A percentile compares a stretch with the other conserved stretches of the same genome.
Evolutionary conservation across 2,329 filamentous ascomycete species (phyloP).

Genomic region (Phyllosticta citriasiana): DNA sequence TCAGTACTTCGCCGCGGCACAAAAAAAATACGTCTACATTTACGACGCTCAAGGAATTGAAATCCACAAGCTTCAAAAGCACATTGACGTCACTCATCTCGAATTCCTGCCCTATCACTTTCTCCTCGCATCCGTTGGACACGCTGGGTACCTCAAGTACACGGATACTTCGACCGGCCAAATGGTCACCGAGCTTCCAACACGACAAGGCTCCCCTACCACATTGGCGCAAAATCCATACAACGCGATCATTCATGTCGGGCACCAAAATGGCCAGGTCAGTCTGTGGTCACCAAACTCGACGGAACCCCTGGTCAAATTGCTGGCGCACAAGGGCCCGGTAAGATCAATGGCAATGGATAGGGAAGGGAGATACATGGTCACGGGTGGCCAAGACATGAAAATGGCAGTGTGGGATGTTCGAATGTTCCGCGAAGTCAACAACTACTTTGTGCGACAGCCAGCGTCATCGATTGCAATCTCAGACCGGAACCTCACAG

Average conservation of each 20-base stretch:
- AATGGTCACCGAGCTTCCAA: conserved; percentile 75
- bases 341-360: conserved; percentile 80
- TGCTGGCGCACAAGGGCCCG: conserved; percentile 80
- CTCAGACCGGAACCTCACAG: conserved; percentile 78
- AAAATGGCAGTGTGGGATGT: conserved; percentile 97
- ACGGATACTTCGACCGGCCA: conserved; percentile 92
- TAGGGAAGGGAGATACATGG: conserved; percentile 89
- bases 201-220: conserved; percentile 72
- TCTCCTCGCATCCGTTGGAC: conserved; percentile 60
- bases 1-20: conserved; percentile 86
- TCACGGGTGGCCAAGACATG: conserved; percentile 78
- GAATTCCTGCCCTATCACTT: conserved; percentile 97
- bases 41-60: conserved; percentile 89
- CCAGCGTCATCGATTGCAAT: conserved; percentile 79
- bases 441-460: conserved; percentile 74
- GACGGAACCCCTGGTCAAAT: conserved; percentile 75
- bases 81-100: conserved; percentile 84
- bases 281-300: conserved; percentile 94
- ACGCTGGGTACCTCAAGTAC: conserved; percentile 79
- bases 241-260: conserved; percentile 85
- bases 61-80: conserved; percentile 81
- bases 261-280: conserved; percentile 90
- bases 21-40: conserved; percentile 95
- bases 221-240: conserved; percentile 80
- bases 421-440: conserved; percentile 84